phyloP scores from a whole-genome alignment of 2,329 filamentous ascomycete genomes.

The Pseudogymnoascus sp. region DNA sequence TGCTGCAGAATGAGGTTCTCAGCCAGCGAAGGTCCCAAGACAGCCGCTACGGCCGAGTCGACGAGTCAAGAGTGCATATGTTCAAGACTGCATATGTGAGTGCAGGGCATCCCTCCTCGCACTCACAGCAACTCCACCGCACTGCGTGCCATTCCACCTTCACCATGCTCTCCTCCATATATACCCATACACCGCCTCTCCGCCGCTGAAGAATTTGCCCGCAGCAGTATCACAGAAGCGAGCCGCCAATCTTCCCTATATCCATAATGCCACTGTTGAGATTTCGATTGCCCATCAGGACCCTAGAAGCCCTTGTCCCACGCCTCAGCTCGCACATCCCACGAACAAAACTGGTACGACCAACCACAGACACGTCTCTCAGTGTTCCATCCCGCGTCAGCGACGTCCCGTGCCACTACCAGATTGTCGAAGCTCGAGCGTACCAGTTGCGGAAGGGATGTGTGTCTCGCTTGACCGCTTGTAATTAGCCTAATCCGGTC shows the following conservation, averaged over 20 bases:
- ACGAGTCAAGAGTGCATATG: background rate
- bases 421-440: background rate
- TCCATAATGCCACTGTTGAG: background rate
- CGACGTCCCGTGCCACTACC: constrained; percentile 1
- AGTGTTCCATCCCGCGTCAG: background rate
- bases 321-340: background rate
- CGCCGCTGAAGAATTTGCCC: background rate
- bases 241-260: background rate
- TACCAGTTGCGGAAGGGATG: background rate
- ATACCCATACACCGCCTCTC: constrained; percentile 8
- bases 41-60: background rate
- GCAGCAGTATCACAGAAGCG: background rate
- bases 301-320: background rate
- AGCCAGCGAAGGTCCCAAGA: background rate
- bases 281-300: background rate
- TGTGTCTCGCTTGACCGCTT: background rate
- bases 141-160: background rate
- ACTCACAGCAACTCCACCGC: background rate
- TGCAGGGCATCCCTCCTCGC: background rate
- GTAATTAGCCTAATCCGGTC: background rate
- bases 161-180: background rate
- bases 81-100: background rate
- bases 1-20: background rate
- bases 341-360: background rate
- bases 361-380: constrained; percentile 1